phyloP scores from a whole-genome alignment of 1,139 yeast genomes.

The Sugiyamaella neomexicana region DNA sequence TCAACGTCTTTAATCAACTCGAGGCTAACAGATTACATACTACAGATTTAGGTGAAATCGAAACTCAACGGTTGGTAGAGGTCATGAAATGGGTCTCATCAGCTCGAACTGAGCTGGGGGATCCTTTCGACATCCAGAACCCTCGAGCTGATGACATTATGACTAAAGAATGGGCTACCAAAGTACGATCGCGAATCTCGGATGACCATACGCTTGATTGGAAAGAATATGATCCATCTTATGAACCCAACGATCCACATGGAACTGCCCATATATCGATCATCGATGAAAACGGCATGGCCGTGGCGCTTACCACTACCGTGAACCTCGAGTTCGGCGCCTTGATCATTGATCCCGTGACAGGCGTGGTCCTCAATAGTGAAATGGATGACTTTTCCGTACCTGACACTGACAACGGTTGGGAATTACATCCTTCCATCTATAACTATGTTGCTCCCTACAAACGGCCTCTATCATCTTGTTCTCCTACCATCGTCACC shows the following conservation, averaged over 20 bases:
- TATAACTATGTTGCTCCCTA: constrained; percentile 73
- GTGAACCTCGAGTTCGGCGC: constrained; percentile 87
- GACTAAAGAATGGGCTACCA: constrained; percentile 55
- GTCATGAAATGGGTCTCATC: constrained; percentile 93
- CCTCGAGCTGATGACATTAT: constrained; percentile 38
- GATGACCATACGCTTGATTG: constrained; percentile 62
- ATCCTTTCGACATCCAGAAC: constrained; percentile 45
- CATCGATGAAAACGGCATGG: constrained; percentile 64
- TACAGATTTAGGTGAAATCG: constrained; percentile 46
- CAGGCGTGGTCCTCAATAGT: constrained; percentile 83
- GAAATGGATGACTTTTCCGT: constrained; percentile 97
- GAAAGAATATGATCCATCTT: constrained; percentile 75
- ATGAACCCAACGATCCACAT: constrained; percentile 70
- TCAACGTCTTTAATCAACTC: constrained; percentile 50
- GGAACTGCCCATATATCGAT: constrained; percentile 89
- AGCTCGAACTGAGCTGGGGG: constrained; percentile 81
- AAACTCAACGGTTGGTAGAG: constrained; percentile 74
- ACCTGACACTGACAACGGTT: constrained; percentile 67
- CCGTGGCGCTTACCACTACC: constrained; percentile 86
- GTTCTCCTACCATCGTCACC: constrained; percentile 72
- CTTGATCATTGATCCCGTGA: constrained; percentile 69
- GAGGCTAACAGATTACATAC: constrained; percentile 37
- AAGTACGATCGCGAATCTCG: constrained; percentile 50
- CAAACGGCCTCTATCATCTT: constrained; percentile 82
- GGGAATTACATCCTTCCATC: constrained; percentile 75